Percentiles rank a stretch among this genome's conserved stretches.
Conservation (phyloP, 2,329 filamentous ascomycete genomes). For the Botryotinia globosa region DNA sequence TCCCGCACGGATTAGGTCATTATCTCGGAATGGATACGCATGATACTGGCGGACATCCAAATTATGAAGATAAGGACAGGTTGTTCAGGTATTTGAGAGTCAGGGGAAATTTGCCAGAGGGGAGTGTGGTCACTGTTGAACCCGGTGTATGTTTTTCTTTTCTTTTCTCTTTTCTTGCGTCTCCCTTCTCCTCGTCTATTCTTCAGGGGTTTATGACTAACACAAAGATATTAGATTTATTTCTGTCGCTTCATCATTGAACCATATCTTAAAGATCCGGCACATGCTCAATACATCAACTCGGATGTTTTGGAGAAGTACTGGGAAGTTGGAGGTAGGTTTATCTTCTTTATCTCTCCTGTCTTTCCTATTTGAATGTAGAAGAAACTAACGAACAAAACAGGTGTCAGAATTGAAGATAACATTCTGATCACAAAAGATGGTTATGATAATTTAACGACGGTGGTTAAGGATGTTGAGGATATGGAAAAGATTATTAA, state of each 20-base stretch:
- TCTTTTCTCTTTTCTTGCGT: conserved; percentile 26
- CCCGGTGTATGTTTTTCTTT: conserved; percentile 65
- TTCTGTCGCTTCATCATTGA: conserved; percentile 88
- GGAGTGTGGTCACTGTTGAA: conserved; percentile 89
- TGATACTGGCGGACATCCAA: conserved; percentile 75
- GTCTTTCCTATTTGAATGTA: not conserved
- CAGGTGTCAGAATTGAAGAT: conserved; percentile 61
- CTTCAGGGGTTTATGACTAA: not conserved
- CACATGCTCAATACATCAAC: conserved; percentile 75
- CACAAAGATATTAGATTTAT: conserved; percentile 59
- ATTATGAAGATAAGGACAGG: conserved; percentile 74
- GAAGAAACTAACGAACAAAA: not conserved
- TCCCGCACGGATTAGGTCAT: conserved; percentile 88
- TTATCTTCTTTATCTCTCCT: not conserved
- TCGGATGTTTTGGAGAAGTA: conserved; percentile 69
- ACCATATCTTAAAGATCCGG: conserved; percentile 70
- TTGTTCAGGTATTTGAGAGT: conserved; percentile 88
- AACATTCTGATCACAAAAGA: conserved; percentile 69
- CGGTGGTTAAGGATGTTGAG: conserved; percentile 64
- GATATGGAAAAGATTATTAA: conserved; percentile 51
- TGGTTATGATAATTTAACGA: conserved; percentile 71
- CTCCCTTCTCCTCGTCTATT: not conserved
- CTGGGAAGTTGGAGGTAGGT: conserved; percentile 67
- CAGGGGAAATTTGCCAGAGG: conserved; percentile 69
- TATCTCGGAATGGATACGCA: conserved; percentile 93